Base-by-base conservation (phyloP, 192 early-diverging fungal genomes). In the Allomyces macrogynus region DNA sequence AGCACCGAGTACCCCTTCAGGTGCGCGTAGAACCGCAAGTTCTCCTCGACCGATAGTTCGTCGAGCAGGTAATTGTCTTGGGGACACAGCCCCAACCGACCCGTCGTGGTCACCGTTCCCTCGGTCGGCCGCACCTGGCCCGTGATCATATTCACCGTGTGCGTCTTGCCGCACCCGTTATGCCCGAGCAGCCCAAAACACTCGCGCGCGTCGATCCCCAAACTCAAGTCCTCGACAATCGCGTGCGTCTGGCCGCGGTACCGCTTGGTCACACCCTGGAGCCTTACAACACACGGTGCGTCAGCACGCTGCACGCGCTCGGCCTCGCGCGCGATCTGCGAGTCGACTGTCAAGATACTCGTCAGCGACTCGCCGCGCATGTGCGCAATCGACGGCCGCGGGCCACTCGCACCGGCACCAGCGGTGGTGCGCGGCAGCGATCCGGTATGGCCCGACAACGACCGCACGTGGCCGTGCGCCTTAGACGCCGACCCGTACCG, bases 121-220 rank as follows among this genome's bases (percentile, higher is more conserved):
- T 24, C 24, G 0, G 64, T 65, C 24, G 44, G 64, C 24, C 44
- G 64, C 8, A 42, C 32, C 4, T 44, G 44, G 8, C 24, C 25
- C 24, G 64, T 65, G 8, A 65, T 10, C 43, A 65, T 40, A 10
- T 65, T 65, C 24, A 65, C 44, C 3, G 32, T 65, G 0, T 44
- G 24, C 18, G 64, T 60, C 60, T 65, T 65, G 24, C 64, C 64
- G 60, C 44, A 44, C 44, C 64, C 64, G 25, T 25, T 40, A 18
- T 24, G 64, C 18, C 64, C 64, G 20, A 65, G 60, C 24, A 65
- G 60, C 18, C 64, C 64, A n/a, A 65, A 65, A 42, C 64, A 40
- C 60, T 65, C 64, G 60, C 60, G 25, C 16, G 16, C 11, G 25
- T 65, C 60, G 18, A 65, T 65, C 3, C 64, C 64, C 24, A 65